Conservation (phyloP, 345 rosid genomes). For the Pistacia vera region DNA sequence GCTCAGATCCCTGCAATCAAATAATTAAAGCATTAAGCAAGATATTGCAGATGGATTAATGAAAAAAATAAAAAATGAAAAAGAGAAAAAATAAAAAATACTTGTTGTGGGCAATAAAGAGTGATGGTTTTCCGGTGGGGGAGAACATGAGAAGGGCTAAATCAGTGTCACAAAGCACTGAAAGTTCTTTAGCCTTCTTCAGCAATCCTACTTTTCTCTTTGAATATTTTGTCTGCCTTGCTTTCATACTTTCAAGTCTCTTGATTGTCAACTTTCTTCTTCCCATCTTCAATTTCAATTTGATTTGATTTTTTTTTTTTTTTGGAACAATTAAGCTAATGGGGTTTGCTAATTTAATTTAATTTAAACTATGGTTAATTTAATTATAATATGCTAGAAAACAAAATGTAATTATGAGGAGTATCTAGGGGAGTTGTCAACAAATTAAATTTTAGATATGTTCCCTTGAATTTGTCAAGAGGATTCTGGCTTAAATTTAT, state of each 20-base stretch:
- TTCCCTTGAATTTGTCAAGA: background rate
- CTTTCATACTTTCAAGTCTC: conserved; percentile 28
- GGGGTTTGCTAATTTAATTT: background rate
- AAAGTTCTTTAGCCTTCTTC: conserved; percentile 42
- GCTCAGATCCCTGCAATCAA: conserved; percentile 15
- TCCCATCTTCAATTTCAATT: conserved; percentile 30
- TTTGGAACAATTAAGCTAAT: too few species aligned
- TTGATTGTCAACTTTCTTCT: conserved; percentile 33
- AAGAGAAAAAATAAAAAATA: background rate
- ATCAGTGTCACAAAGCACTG: conserved; percentile 36
- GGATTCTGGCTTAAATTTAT: background rate
- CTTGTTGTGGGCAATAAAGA: conserved; percentile 30
- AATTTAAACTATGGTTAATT: background rate
- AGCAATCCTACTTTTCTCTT: conserved; percentile 44
- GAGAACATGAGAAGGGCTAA: conserved; percentile 33
- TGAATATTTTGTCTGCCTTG: conserved; percentile 45
- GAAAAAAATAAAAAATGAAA: background rate
- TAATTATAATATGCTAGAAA: background rate
- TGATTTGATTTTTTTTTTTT: too few species aligned
- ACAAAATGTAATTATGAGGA: background rate
- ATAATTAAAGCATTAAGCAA: background rate
- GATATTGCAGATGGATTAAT: background rate
- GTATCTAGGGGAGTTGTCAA: background rate
- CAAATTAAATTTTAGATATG: background rate
- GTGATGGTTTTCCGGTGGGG: conserved; percentile 21